Evolutionary conservation across 768 basidiomycete genomes (phyloP), one percentile per base, ranked within the genome.

Genomic region (Kwoniella dejecticola): DNA sequence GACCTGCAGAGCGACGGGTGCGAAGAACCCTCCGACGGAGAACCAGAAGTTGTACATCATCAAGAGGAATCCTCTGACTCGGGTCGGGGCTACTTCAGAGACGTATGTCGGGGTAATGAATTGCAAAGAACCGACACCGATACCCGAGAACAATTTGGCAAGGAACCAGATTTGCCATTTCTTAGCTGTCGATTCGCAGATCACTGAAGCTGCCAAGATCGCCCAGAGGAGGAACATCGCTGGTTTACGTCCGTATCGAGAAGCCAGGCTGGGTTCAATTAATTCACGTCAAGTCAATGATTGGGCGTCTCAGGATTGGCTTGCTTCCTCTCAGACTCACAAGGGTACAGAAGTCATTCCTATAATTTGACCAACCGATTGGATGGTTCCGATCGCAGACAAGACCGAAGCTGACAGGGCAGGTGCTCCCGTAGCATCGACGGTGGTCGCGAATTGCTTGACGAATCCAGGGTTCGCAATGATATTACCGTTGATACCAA

Each of bases 401-500:
- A 64, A 50, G 24, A 64, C 63, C 1, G 58, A 46, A 11, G 63
- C 63, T 3, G 63, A 60, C 10, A 64, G 31, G 12, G 52, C 52
- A 4, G 44, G 47, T 19, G 47, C 52, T 1, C 63, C 63, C 8
- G 12, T 49, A 31, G 27, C 15, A 23, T 55, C 58, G 12, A 13
- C 23, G 4, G 31, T 46, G 1, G 67, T 68, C 0, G 58, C 59
- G 33, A 68, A 68, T 21, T 68, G 67, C 27, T 53, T 49, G 23
- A 64, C 47, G n/a, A 68, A 68, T 13, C 67, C 67, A 4, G 62
- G 40, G 41, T 64, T 68, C 40, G 67, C 67, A n/a, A 68, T 61
- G 55, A 68, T 64, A 36, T 60, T 68, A 10, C 67, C 67, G 29
- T 63, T 68, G 49, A 68, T 61, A 60, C 63, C 63, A 40, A 64